Conservation (phyloP, 2,329 filamentous ascomycete species). For the Drechslera avenae region DNA sequence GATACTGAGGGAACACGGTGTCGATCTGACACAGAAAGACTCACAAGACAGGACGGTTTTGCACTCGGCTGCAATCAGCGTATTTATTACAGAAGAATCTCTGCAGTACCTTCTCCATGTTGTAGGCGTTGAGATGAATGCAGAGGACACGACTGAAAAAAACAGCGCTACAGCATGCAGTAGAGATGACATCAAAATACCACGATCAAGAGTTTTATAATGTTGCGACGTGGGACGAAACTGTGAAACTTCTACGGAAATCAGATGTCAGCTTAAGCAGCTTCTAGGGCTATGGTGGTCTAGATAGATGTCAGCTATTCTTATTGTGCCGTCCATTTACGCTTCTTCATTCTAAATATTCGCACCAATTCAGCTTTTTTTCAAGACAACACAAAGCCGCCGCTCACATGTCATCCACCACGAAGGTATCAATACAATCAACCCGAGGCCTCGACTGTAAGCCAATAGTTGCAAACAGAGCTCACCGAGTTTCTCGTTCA, state of each 20-base stretch:
- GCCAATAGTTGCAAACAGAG: too few relatives aligned
- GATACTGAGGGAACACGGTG: constrained; percentile 4
- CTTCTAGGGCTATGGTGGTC: neutral
- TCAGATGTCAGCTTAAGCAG: neutral
- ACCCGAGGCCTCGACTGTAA: too few relatives aligned
- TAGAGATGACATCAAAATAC: constrained; percentile 4
- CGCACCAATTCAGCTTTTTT: too few relatives aligned
- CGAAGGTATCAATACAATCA: too few relatives aligned
- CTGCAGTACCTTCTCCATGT: constrained; percentile 14
- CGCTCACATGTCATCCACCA: too few relatives aligned
- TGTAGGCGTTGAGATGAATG: constrained; percentile 11
- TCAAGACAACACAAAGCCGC: too few relatives aligned
- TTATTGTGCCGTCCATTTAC: neutral
- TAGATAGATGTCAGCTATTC: neutral
- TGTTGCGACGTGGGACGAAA: neutral
- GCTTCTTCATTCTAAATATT: neutral
- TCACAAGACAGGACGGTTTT: constrained; percentile 9
- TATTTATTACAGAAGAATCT: constrained; percentile 9
- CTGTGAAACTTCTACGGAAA: neutral
- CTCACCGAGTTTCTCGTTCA: too few relatives aligned
- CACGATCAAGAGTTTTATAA: neutral
- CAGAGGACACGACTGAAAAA: constrained; percentile 12
- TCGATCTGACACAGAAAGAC: constrained; percentile 16
- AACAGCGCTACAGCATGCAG: constrained; percentile 13
- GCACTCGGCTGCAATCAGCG: constrained; percentile 7